Evolutionary conservation across 164 flowering plant genomes (phyloP).

Genomic region (Buxus sempervirens): DNA sequence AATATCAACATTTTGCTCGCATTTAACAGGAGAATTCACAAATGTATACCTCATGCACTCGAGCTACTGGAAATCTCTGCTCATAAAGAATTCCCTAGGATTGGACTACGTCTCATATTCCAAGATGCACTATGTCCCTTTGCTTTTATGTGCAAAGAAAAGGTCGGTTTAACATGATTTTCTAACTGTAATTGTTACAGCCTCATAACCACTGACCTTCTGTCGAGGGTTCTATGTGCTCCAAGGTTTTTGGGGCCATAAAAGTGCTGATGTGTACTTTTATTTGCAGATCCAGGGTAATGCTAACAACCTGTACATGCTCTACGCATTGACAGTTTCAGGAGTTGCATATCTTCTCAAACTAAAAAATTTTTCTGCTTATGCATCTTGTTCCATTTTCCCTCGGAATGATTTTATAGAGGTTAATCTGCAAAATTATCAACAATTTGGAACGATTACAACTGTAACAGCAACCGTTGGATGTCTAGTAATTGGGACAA

Average conservation of each 20-base stretch:
- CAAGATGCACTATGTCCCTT: conserved; percentile 58
- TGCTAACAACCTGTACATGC: conserved; percentile 28
- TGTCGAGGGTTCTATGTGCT: background rate
- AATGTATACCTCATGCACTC: conserved; percentile 37
- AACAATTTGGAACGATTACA: conserved; percentile 35
- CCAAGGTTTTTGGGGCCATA: background rate
- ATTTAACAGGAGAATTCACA: conserved; percentile 61
- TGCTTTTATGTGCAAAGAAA: conserved; percentile 48
- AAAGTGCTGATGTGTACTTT: background rate
- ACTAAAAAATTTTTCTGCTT: conserved; percentile 32
- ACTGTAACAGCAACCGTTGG: conserved; percentile 53
- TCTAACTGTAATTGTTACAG: background rate
- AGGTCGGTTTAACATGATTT: conserved; percentile 34
- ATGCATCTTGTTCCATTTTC: conserved; percentile 41
- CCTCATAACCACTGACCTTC: no score
- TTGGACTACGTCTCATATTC: conserved; percentile 62
- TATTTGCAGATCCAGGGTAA: conserved; percentile 28
- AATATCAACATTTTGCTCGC: background rate
- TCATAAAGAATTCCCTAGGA: conserved; percentile 36
- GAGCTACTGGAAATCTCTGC: conserved; percentile 57
- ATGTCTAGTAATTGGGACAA: conserved; percentile 53
- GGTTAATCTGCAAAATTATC: conserved; percentile 31
- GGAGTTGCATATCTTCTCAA: conserved; percentile 63
- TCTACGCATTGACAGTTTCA: conserved; percentile 54
- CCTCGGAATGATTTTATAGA: conserved; percentile 41